A percentile compares a stretch with the other conserved stretches of the same genome.
These are phyloP conservation scores for Tilletia setariae DNA, from an alignment of 1,284 basidiomycete species.

Conservation along the genomic window DNA sequence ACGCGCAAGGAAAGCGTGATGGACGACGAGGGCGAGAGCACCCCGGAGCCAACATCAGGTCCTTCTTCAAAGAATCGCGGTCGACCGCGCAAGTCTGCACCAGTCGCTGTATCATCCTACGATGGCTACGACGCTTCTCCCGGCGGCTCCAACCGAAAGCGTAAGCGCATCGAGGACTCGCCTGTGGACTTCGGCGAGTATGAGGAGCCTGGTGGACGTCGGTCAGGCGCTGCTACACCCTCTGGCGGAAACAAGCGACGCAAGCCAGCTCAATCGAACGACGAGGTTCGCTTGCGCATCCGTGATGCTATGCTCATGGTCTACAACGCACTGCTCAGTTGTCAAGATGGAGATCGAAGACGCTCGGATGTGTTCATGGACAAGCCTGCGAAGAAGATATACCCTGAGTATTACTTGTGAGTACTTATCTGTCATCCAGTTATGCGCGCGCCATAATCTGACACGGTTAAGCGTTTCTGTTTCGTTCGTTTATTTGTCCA, in stretches of 20 bases:
- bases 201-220: conserved; percentile 12
- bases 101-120: conserved; percentile 17
- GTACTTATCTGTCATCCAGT: neutral
- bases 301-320: conserved; percentile 14
- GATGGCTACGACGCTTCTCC: conserved; percentile 41
- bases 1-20: conserved; percentile 29
- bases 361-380: conserved; percentile 14
- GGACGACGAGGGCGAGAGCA: conserved; percentile 9
- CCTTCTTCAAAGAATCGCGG: neutral
- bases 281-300: conserved; percentile 15
- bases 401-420: conserved; percentile 71
- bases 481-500: conserved; percentile 54
- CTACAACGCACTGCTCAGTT: conserved; percentile 8
- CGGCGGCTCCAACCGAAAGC: conserved; percentile 34
- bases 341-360: conserved; percentile 9
- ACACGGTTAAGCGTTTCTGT: too few species aligned
- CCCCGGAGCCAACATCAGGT: conserved; percentile 7
- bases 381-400: conserved; percentile 51
- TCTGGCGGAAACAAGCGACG: conserved; percentile 64
- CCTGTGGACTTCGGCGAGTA: conserved; percentile 3
- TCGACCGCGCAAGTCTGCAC: neutral
- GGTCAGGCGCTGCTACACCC: neutral
- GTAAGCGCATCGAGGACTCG: conserved; percentile 37
- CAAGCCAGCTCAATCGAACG: conserved; percentile 67
- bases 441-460: too few species aligned